Conservation (phyloP, 2,329 filamentous ascomycete species). For the Nothomitra cinnamomea region DNA sequence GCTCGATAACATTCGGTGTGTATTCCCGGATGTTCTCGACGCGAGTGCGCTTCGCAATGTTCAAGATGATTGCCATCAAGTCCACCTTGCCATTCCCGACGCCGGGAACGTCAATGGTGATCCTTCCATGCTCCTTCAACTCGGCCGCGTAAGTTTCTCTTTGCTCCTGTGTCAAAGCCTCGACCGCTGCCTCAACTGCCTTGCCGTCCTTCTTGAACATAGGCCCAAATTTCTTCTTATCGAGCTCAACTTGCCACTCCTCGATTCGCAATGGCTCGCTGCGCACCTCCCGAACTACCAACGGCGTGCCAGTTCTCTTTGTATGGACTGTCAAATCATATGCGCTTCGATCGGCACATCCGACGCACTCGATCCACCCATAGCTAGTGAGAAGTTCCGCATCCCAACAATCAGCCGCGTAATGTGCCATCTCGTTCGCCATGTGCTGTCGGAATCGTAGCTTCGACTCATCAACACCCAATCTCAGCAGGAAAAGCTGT, state of each 20-base stretch:
- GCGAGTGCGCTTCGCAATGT: conserved; percentile 68
- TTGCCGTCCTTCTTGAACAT: conserved; percentile 91
- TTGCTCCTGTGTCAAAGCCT: conserved; percentile 60
- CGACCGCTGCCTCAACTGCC: conserved; percentile 62
- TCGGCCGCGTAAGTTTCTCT: conserved; percentile 64
- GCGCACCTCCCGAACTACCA: conserved; percentile 70
- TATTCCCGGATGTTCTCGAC: conserved; percentile 77
- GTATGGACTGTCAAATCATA: conserved; percentile 88
- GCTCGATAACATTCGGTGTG: conserved; percentile 91
- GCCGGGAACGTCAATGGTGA: conserved; percentile 55
- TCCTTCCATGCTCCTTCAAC: conserved; percentile 55
- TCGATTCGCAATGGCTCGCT: conserved; percentile 64
- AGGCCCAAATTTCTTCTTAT: conserved; percentile 93
- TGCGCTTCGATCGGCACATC: conserved; percentile 86
- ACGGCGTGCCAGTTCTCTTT: conserved; percentile 75
- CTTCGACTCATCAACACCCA: conserved; percentile 76
- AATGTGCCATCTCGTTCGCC: conserved; percentile 81
- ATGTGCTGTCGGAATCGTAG: conserved; percentile 96
- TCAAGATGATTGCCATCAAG: conserved; percentile 61
- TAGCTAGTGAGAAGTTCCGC: conserved; percentile 81
- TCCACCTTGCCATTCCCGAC: conserved; percentile 57
- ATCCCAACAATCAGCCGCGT: conserved; percentile 95
- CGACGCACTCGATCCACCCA: conserved; percentile 97
- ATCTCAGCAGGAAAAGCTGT: conserved; percentile 71
- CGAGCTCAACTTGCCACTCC: conserved; percentile 73